A percentile compares a stretch with the other conserved stretches of the same genome.
These are phyloP conservation scores for Dichotomopilus funicola DNA, from an alignment of 2,329 filamentous ascomycete species.

Conservation along the genomic window DNA sequence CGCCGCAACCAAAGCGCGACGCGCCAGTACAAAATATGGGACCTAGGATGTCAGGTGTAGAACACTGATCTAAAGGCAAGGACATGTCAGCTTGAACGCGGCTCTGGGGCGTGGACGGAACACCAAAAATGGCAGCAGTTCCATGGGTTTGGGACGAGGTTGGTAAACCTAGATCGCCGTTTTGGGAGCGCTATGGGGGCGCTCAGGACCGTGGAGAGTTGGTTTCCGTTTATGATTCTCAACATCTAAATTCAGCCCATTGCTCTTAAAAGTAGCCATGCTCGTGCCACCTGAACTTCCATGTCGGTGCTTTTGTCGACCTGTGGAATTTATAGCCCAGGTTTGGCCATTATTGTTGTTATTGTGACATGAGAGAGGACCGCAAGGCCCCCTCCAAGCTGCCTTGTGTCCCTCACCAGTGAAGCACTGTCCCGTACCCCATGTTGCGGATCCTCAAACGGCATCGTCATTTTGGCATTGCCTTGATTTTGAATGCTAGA, in stretches of 20 bases:
- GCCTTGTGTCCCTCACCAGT: conserved; percentile 17
- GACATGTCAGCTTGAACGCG: no score
- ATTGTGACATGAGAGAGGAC: conserved; percentile 18
- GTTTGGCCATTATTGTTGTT: conserved; percentile 20
- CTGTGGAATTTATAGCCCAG: conserved; percentile 20
- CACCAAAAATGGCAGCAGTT: no score
- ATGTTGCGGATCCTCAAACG: conserved; percentile 23
- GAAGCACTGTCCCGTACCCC: conserved; percentile 21
- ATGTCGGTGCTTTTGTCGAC: conserved; percentile 7
- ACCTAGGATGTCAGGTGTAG: no score
- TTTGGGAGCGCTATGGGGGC: no score
- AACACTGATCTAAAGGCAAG: no score
- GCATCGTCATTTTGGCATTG: conserved; percentile 29
- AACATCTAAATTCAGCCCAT: neutral
- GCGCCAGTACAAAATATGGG: no score
- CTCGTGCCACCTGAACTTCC: neutral
- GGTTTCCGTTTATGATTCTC: neutral
- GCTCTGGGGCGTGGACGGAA: no score
- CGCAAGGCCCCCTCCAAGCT: conserved; percentile 6
- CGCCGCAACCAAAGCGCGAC: no score
- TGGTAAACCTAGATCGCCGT: no score
- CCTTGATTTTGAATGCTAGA: conserved; percentile 51
- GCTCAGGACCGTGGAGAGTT: neutral
- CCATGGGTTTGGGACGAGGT: no score
- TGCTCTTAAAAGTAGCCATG: neutral